A percentile compares a stretch with the other conserved stretches of the same genome.
phyloP scores from a whole-genome alignment of 257 asterid species.

The Agastache rugosa region DNA sequence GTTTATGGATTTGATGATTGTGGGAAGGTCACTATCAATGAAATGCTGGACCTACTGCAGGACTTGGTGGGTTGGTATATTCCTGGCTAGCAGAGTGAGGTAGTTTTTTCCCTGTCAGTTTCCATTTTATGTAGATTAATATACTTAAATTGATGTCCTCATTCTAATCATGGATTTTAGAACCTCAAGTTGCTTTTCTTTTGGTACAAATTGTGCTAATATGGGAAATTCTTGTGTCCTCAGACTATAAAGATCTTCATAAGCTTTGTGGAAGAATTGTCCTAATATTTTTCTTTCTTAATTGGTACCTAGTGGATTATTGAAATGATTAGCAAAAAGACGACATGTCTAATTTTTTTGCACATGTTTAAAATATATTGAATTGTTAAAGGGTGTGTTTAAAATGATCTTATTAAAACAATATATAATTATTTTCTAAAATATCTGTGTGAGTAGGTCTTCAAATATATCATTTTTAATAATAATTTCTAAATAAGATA shows the following conservation, averaged over 20 bases:
- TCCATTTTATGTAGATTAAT: conserved; percentile 12
- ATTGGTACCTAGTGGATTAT: neutral
- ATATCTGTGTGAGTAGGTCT: neutral
- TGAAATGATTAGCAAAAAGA: neutral
- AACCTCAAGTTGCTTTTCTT: neutral
- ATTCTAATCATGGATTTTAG: neutral
- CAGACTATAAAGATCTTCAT: too few species aligned
- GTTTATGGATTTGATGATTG: conserved; percentile 71
- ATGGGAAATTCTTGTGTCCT: neutral
- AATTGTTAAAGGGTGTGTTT: neutral
- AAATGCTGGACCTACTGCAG: conserved; percentile 67
- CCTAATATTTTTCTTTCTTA: neutral
- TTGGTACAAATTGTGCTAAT: neutral
- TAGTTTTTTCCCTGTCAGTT: conserved; percentile 26
- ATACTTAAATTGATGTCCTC: neutral
- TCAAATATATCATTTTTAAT: too few species aligned
- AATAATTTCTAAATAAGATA: too few species aligned
- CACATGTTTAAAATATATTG: neutral
- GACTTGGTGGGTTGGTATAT: conserved; percentile 72
- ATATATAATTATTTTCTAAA: neutral
- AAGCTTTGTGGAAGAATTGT: neutral
- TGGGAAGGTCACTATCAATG: conserved; percentile 65
- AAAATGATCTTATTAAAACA: neutral
- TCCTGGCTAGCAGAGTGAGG: conserved; percentile 78
- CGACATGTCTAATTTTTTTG: too few species aligned